Evolutionary conservation across 2,329 filamentous ascomycete genomes (phyloP).

Genomic region (Cordyceps cateniannulata): DNA sequence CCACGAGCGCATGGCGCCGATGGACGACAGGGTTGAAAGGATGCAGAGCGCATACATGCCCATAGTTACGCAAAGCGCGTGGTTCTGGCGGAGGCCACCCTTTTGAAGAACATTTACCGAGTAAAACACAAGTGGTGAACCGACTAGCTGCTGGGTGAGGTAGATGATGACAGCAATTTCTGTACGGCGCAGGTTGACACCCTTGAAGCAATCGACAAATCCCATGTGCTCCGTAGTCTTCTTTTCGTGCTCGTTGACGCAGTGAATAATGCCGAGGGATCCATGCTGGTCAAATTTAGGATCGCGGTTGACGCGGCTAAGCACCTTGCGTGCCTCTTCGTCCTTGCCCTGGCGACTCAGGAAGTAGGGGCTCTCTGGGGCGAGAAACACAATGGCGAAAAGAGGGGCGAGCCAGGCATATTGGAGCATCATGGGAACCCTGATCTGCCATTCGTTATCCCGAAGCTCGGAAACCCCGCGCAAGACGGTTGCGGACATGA

Average conservation of each 20-base stretch:
- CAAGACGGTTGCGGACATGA: conserved; percentile 28
- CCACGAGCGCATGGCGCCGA: conserved; percentile 32
- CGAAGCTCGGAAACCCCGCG: conserved; percentile 22
- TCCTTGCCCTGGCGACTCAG: conserved; percentile 26
- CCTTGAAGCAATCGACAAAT: conserved; percentile 29
- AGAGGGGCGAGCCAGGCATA: conserved; percentile 32
- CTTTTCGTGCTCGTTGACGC: conserved; percentile 31
- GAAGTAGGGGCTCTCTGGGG: conserved; percentile 35
- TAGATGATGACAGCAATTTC: conserved; percentile 41
- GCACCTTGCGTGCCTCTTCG: conserved; percentile 23
- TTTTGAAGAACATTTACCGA: conserved; percentile 46
- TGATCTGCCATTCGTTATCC: conserved; percentile 27
- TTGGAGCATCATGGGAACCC: conserved; percentile 32
- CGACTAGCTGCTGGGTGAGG: conserved; percentile 47
- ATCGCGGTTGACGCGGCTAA: conserved; percentile 23
- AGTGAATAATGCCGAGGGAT: conserved; percentile 30
- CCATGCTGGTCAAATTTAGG: conserved; percentile 25
- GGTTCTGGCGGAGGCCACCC: conserved; percentile 34
- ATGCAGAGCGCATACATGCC: conserved; percentile 34
- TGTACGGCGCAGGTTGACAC: conserved; percentile 27
- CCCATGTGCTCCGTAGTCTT: conserved; percentile 17
- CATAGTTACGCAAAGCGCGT: conserved; percentile 40
- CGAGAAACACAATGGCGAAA: conserved; percentile 25
- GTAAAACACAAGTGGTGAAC: conserved; percentile 46
- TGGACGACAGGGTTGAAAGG: conserved; percentile 36